Evolutionary conservation across 1,284 basidiomycete species (phyloP).

Genomic region (Apiotrichum domesticum): DNA sequence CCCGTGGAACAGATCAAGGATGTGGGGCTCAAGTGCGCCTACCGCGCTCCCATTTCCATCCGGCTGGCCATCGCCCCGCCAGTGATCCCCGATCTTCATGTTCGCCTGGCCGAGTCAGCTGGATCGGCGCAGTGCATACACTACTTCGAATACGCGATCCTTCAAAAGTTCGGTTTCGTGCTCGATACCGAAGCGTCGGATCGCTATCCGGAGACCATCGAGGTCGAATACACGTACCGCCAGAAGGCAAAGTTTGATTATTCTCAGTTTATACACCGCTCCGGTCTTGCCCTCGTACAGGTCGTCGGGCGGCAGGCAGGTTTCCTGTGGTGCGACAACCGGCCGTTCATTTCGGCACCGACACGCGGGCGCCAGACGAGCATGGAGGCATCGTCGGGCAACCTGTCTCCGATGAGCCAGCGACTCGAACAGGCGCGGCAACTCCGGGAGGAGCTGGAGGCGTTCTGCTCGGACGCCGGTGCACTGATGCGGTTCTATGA

Average conservation of each 20-base stretch:
- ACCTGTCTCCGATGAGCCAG: constrained; percentile 20
- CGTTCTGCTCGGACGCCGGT: constrained; percentile 61
- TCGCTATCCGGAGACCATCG: constrained; percentile 68
- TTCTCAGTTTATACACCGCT: constrained; percentile 82
- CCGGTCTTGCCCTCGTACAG: constrained; percentile 80
- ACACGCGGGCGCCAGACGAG: constrained; percentile 18
- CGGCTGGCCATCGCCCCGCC: constrained; percentile 68
- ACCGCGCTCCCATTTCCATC: constrained; percentile 80
- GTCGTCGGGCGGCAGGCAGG: constrained; percentile 62
- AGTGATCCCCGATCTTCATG: constrained; percentile 60
- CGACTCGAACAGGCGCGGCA: constrained; percentile 38
- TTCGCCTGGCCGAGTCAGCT: constrained; percentile 53
- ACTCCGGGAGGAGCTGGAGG: constrained; percentile 54
- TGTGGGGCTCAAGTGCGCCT: constrained; percentile 71
- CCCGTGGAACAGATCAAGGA: constrained; percentile 80
- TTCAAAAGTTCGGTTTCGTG: constrained; percentile 70
- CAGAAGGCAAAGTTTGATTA: constrained; percentile 60
- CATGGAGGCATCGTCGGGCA: constrained; percentile 16
- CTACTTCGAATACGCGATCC: constrained; percentile 75
- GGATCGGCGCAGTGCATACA: constrained; percentile 54
- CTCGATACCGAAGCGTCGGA: constrained; percentile 76
- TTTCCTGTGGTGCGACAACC: constrained; percentile 80
- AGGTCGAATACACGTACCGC: constrained; percentile 85
- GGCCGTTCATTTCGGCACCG: constrained; percentile 52
- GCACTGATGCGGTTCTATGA: constrained; percentile 63